Base-by-base conservation (phyloP, 331 rosid species). In the Cydonia oblonga region DNA sequence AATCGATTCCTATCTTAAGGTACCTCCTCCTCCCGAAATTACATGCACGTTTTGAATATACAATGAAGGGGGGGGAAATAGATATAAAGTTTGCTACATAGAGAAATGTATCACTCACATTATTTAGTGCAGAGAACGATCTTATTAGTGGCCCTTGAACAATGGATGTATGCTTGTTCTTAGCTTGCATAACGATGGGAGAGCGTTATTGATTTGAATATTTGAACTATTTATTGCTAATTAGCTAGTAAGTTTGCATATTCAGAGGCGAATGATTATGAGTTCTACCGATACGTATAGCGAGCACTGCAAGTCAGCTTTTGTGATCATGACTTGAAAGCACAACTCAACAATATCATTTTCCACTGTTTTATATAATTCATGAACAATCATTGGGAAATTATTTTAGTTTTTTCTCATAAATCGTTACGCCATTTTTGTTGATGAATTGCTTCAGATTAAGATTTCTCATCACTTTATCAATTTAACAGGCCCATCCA, bases 1-100 rank as follows among this genome's bases (percentile, higher is more conserved):
- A 9, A 79, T 93, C 46, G 98, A 90, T 81, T 93, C 96, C 67
- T 93, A 93, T 79, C 95, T 93, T 8, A 90, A 90, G 95, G 97
- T 89, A 83, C 25, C 25, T 70, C 66, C 59, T 62, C 25, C 44
- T 51, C 75, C 72, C 4, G 12, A 25, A 24, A 11, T 14, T 6
- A 19, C 20, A 22, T 33, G 26, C 56, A 16, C 10, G 14, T 51
- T 74, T 24, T 25, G 20, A 32, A 15, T 51, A 15, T 13, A 25
- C 23, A 49, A 30, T 30, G 15, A 51, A 54, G 54, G 26, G 10
- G 11, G 0, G 15, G 15, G 6, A 52, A 5, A 7, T 13, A 62
- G 9, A 51, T 12, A 16, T 5, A 49, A 13, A 46, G 65, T 57
- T 49, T 49, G 28, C 40, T 3, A 19, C 3, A 28, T 42, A 42